Evolutionary conservation across 345 rosid species (phyloP).

Genomic region (Psidium guajava): DNA sequence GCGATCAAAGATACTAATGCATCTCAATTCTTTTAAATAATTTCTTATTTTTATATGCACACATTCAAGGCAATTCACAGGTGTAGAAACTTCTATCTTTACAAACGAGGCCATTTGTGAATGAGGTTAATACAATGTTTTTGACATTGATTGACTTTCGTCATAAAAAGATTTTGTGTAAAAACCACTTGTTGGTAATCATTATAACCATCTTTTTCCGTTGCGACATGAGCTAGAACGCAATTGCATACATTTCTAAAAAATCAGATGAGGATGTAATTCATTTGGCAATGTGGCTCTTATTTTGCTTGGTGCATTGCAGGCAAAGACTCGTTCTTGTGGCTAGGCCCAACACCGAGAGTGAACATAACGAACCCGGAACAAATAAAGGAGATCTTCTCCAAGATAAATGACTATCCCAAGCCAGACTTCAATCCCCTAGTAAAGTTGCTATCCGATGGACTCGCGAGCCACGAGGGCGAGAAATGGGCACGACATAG

Average conservation of each 20-base stretch:
- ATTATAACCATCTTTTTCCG: background rate
- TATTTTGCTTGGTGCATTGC: background rate
- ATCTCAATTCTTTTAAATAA: background rate
- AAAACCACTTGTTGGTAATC: background rate
- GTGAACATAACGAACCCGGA: slow-evolving; percentile 6
- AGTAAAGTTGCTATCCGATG: background rate
- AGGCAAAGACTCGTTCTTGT: slow-evolving; percentile 9
- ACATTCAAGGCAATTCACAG: background rate
- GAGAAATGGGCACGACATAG: slow-evolving; percentile 7
- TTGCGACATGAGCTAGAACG: background rate
- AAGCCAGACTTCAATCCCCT: slow-evolving; percentile 2
- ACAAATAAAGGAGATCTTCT: slow-evolving; percentile 2
- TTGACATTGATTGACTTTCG: background rate
- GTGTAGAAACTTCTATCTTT: background rate
- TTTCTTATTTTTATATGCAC: background rate
- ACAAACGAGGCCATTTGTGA: background rate
- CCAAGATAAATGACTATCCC: slow-evolving; percentile 1
- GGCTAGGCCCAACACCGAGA: slow-evolving; percentile 11
- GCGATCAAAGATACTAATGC: background rate
- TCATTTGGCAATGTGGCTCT: background rate
- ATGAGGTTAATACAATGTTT: background rate
- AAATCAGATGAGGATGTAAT: background rate
- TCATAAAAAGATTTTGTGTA: background rate
- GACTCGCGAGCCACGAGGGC: slow-evolving; percentile 1
- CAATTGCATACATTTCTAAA: background rate